phyloP scores from a whole-genome alignment of 2,329 filamentous ascomycete species.

The Ophidiomyces ophidiicola region DNA sequence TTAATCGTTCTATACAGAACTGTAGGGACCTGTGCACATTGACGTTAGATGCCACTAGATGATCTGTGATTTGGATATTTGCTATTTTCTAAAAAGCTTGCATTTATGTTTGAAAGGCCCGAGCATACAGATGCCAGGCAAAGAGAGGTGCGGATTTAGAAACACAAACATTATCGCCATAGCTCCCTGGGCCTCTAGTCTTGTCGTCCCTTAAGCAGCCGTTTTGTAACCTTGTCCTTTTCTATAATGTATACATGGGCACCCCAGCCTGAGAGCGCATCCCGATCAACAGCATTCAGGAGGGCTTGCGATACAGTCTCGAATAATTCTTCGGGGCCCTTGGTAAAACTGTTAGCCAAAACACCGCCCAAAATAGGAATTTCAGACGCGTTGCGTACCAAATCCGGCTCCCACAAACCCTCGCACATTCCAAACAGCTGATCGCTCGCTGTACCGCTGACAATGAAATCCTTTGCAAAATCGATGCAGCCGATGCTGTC shows the following conservation, averaged over 20 bases:
- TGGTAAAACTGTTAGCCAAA: background rate
- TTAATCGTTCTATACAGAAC: too few species aligned
- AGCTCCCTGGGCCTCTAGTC: conserved; percentile 45
- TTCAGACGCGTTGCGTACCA: conserved; percentile 48
- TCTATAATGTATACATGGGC: conserved; percentile 99
- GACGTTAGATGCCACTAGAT: too few species aligned
- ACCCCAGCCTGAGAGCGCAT: conserved; percentile 94
- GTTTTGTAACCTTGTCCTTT: conserved; percentile 99
- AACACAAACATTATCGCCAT: background rate
- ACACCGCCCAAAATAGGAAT: background rate
- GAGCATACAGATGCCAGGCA: conserved; percentile 5
- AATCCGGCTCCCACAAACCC: conserved; percentile 90
- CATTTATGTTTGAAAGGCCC: too few species aligned
- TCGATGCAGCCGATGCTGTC: conserved; percentile 99
- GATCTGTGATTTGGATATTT: too few species aligned
- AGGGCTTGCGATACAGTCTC: conserved; percentile 96
- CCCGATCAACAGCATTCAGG: conserved; percentile 89
- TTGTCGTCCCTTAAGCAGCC: conserved; percentile 94
- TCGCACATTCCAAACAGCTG: conserved; percentile 99
- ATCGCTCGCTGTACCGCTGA: conserved; percentile 88
- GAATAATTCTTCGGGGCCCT: conserved; percentile 89
- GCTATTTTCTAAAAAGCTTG: too few species aligned
- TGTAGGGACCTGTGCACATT: too few species aligned
- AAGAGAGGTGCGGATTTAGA: conserved; percentile 7
- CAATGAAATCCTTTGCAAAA: conserved; percentile 99